phyloP scores from a whole-genome alignment of 176 grass and related monocot species.

The Thalia dealbata region DNA sequence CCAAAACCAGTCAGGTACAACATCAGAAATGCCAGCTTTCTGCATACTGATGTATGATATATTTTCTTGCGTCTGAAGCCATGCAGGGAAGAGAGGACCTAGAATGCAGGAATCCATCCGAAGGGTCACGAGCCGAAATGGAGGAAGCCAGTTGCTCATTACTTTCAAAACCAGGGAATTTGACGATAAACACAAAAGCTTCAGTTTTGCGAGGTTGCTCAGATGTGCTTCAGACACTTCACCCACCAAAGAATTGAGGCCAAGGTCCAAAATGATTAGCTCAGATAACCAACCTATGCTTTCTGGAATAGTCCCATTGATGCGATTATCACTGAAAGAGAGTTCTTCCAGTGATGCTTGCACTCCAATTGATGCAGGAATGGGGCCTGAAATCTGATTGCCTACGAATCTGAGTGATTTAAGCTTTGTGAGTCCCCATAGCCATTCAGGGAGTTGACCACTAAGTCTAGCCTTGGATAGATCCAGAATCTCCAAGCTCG shows the following conservation, averaged over 20 bases:
- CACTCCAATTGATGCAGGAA: neutral
- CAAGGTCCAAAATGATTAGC: neutral
- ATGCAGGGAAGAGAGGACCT: conserved; percentile 4
- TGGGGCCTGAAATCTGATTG: neutral
- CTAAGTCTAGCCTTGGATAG: neutral
- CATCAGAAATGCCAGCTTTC: conserved; percentile 1
- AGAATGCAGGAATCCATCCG: neutral
- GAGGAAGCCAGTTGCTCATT: conserved; percentile 3
- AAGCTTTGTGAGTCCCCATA: neutral
- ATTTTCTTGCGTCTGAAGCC: neutral
- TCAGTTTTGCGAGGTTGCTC: neutral
- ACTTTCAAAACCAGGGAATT: neutral
- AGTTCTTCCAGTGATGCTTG: conserved; percentile 4
- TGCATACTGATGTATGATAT: neutral
- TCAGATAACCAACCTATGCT: neutral
- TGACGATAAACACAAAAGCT: neutral
- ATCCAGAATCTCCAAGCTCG: neutral
- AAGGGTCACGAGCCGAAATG: neutral
- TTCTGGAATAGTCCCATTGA: neutral
- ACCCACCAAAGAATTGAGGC: neutral
- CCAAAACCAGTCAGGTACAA: conserved; percentile 14
- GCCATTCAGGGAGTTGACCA: neutral
- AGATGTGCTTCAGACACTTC: conserved; percentile 6
- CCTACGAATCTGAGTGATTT: neutral
- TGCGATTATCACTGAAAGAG: neutral